Evolutionary conservation across 148 eudicot species (phyloP), one percentile per base, ranked within the genome.

Genomic region (Rhododendron griersonianum): DNA sequence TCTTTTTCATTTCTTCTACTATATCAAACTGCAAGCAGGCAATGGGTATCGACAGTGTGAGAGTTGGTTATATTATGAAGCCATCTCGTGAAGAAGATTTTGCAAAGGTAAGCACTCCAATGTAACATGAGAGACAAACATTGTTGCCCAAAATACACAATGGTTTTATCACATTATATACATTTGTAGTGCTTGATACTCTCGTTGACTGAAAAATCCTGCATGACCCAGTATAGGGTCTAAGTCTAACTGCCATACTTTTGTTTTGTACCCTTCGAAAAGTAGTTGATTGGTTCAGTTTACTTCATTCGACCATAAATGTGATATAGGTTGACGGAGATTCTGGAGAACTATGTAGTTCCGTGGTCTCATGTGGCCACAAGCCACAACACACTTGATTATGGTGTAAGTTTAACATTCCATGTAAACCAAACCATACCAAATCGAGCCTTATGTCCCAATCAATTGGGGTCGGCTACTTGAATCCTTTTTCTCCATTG

Each of bases 81-180:
- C 95, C 92, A 86, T 93, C 99, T 84, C 98, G 99, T 44, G 98
- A 93, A 90, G 94, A 87, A 84, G 99, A 97, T 90, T 97, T 97
- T 91, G 96, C 98, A 7, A 95, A 97, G 98, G 99, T 97, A 57
- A 88, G 89, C 85, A 82, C 45, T 83, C 73, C 18, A 63, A 48
- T 75, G 16, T 57, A 41, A 50, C 48, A 81, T 21, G 37, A 82
- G 50, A 30, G 21, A 77, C 44, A 37, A 57, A 61, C 39, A 23
- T 50, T 84, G 10, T 48, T 25, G 33, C 2, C 48, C 73, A 2
- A 33, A n/a, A 9, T 25, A 18, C 78, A 47, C 30, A 3, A 83
- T n/a, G 39, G 73, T 45, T 37, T 83, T 18, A 21, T 61, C 21
- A 15, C 28, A 67, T 30, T 30, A 4, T 30, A 47, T 35, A 7